phyloP scores from a whole-genome alignment of 305 asterid species.

The Fraxinus sp. region DNA sequence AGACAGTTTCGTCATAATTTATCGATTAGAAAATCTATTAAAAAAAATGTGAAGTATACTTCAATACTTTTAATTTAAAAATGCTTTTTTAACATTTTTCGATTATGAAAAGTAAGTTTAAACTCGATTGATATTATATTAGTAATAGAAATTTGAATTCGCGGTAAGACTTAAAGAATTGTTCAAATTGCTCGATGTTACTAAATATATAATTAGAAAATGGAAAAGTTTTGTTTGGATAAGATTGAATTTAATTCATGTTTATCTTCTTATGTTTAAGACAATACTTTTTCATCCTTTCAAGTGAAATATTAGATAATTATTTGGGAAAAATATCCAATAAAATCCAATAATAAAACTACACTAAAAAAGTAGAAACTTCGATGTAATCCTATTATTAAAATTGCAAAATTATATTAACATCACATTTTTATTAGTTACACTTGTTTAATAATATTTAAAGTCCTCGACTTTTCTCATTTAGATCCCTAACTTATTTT shows the following conservation, averaged over 20 bases:
- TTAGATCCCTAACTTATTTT: too few species aligned
- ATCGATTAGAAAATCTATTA: background rate
- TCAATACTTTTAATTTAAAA: too few species aligned
- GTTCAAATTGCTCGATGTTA: background rate
- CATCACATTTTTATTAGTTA: too few species aligned
- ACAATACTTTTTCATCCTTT: background rate
- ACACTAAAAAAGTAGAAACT: too few species aligned
- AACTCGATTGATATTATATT: background rate
- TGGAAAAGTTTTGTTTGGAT: background rate
- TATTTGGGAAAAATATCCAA: background rate
- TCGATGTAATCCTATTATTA: background rate
- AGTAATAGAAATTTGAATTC: background rate
- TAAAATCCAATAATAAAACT: background rate
- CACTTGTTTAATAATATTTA: too few species aligned
- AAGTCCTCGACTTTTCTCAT: too few species aligned
- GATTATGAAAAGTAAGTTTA: background rate
- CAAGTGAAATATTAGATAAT: background rate
- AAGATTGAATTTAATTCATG: background rate
- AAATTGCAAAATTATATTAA: too few species aligned
- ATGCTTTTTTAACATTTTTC: background rate
- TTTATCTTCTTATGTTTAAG: background rate
- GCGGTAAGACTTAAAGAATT: background rate
- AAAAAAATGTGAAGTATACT: too few species aligned
- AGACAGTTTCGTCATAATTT: background rate
- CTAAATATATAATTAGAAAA: background rate